Evolutionary conservation across 2,329 filamentous ascomycete species (phyloP), one percentile per base, ranked within the genome.

Genomic region (Apiospora saccharicola): DNA sequence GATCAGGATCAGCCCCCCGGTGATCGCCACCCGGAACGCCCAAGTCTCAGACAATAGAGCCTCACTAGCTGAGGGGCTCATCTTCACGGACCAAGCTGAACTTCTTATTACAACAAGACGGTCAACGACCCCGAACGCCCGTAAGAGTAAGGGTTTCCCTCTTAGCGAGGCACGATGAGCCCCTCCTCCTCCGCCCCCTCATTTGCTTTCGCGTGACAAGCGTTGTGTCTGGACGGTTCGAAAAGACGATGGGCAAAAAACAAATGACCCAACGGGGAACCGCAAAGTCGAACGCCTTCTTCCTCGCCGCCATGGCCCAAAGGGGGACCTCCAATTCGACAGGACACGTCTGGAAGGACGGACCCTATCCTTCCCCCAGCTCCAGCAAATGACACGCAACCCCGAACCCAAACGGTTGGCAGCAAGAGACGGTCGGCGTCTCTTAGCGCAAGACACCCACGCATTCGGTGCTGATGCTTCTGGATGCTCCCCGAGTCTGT

Each of bases 1-100:
- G 57, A 64, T 64, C 57, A 41, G 57, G 57, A 64, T 64, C 57
- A 41, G 57, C 57, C 37, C 57, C 37, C 57, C 34, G 19, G 12
- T 64, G 34, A 64, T 64, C 57, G 30, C 57, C 57, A n/a, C 34
- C 22, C 30, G 53, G 26, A 34, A 41, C 16, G 34, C 19, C 16
- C 57, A 41, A 64, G 57, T 64, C 57, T 41, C 30, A 64, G 57
- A 64, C 34, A 64, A 64, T 19, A 64, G 57, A 64, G 57, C 57
- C 57, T 64, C 57, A 64, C 57, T 64, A 64, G 57, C 57, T n/a
- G 34, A 41, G 7, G 37, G 37, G 1, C 26, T 3, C 26, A 61
- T 19, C 53, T 34, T 34, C 34, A 34, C 10, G 12, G 10, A n/a
- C 13, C 13, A 53, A 57, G 57, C 57, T 64, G 57, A 64, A 37